A percentile compares a stretch with the other conserved stretches of the same genome.
Evolutionary conservation across 257 asterid genomes (phyloP).

Genomic region (Primulina huaijiensis): DNA sequence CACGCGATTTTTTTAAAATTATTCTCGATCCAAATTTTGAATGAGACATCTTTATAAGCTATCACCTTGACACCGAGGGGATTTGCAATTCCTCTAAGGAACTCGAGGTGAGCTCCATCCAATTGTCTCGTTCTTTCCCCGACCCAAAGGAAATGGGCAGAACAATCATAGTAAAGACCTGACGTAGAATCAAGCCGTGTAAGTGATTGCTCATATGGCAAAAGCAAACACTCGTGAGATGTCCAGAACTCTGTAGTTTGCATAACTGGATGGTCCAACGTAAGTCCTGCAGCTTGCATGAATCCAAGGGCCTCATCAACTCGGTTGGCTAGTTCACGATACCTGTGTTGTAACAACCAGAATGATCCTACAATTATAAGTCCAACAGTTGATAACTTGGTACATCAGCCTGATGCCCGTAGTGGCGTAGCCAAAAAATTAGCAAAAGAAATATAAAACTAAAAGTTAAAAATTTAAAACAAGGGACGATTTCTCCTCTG

Average conservation of each 20-base stretch:
- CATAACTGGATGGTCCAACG: slow-evolving; percentile 72
- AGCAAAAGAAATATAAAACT: neutral
- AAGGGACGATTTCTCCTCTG: neutral
- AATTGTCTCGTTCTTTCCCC: slow-evolving; percentile 81
- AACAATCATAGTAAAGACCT: slow-evolving; percentile 70
- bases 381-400: neutral
- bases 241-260: slow-evolving; percentile 73
- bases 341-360: slow-evolving; percentile 37
- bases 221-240: slow-evolving; percentile 76
- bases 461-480: neutral
- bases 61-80: slow-evolving; percentile 75
- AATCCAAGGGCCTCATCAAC: slow-evolving; percentile 86
- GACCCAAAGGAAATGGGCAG: slow-evolving; percentile 77
- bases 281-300: slow-evolving; percentile 80
- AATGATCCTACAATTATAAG: neutral
- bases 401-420: neutral
- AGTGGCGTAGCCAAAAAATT: neutral
- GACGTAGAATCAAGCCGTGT: slow-evolving; percentile 76
- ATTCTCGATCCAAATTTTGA: too few relatives aligned
- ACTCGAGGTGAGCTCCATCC: slow-evolving; percentile 83
- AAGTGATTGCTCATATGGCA: slow-evolving; percentile 78
- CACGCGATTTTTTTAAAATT: too few relatives aligned
- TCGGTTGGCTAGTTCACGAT: slow-evolving; percentile 68
- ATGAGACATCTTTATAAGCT: neutral
- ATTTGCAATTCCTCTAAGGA: slow-evolving; percentile 72